phyloP scores from a whole-genome alignment of 2,329 filamentous ascomycete genomes.

The Fusarium bactridioides region DNA sequence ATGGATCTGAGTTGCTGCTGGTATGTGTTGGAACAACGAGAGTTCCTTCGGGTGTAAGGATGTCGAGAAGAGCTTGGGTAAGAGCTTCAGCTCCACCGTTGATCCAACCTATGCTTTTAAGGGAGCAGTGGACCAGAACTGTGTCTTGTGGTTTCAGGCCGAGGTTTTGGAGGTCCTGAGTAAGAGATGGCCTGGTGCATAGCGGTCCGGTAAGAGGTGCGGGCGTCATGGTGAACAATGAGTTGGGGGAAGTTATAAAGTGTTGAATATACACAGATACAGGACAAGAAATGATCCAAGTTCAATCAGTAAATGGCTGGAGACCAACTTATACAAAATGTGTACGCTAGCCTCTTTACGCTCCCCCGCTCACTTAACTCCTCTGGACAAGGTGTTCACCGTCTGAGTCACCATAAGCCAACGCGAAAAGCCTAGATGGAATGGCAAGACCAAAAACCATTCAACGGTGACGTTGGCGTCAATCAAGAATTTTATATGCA shows the following conservation, averaged over 20 bases:
- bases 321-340: neutral
- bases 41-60: neutral
- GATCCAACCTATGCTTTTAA: neutral
- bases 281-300: neutral
- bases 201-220: neutral
- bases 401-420: neutral
- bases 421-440: neutral
- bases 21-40: neutral
- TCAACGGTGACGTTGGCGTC: rapidly evolving
- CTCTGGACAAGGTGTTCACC: neutral
- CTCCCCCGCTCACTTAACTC: neutral
- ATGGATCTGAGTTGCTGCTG: constrained; percentile 3
- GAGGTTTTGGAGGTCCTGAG: neutral
- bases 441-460: rapidly evolving
- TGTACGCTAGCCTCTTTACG: neutral
- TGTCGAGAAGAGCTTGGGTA: neutral
- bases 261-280: too few species aligned
- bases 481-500: rapidly evolving
- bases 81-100: constrained; percentile 1
- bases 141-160: neutral
- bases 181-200: neutral
- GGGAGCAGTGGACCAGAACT: neutral
- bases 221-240: neutral
- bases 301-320: too few species aligned
- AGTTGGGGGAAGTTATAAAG: neutral